Percentiles rank a stretch among this genome's conserved stretches.
phyloP scores from a whole-genome alignment of 805 yeast species.

The Starmerella floris region DNA sequence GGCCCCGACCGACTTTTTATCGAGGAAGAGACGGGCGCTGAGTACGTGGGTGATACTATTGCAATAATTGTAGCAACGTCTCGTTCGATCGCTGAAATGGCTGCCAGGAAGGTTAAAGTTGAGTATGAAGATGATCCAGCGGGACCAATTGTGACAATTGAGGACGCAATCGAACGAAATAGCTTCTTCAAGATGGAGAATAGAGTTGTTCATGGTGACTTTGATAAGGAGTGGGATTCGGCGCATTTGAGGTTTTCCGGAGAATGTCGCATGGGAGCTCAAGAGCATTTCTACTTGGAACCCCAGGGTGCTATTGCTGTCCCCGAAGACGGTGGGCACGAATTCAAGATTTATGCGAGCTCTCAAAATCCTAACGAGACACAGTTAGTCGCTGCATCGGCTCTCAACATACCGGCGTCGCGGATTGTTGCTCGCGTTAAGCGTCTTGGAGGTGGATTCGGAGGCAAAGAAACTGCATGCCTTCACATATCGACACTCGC shows the following conservation, averaged over 20 bases:
- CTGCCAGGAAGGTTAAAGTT: slow-evolving; percentile 32
- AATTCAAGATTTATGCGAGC: slow-evolving; percentile 33
- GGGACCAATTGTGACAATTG: slow-evolving; percentile 31
- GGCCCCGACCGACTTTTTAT: slow-evolving; percentile 34
- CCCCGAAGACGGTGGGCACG: slow-evolving; percentile 34
- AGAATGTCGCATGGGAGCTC: slow-evolving; percentile 33
- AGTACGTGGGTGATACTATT: slow-evolving; percentile 34
- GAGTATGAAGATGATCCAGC: slow-evolving; percentile 30
- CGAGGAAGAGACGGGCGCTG: slow-evolving; percentile 32
- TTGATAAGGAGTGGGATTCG: slow-evolving; percentile 28
- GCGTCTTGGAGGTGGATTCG: slow-evolving; percentile 39
- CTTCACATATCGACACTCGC: slow-evolving; percentile 32
- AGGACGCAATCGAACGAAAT: slow-evolving; percentile 33
- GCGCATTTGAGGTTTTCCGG: slow-evolving; percentile 31
- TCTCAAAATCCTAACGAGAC: slow-evolving; percentile 37
- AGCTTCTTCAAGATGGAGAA: slow-evolving; percentile 32
- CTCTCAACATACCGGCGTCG: slow-evolving; percentile 33
- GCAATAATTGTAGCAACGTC: slow-evolving; percentile 32
- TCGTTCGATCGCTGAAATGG: slow-evolving; percentile 33
- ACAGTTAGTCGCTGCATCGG: slow-evolving; percentile 33
- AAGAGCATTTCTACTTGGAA: slow-evolving; percentile 39
- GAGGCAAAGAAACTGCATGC: slow-evolving; percentile 37
- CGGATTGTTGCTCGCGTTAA: slow-evolving; percentile 33
- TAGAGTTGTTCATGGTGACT: slow-evolving; percentile 31
- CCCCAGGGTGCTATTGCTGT: slow-evolving; percentile 34